Percentiles rank a stretch among this genome's conserved stretches.
phyloP scores from a whole-genome alignment of 2,329 filamentous ascomycete species.

The Pseudogymnoascus sp. region DNA sequence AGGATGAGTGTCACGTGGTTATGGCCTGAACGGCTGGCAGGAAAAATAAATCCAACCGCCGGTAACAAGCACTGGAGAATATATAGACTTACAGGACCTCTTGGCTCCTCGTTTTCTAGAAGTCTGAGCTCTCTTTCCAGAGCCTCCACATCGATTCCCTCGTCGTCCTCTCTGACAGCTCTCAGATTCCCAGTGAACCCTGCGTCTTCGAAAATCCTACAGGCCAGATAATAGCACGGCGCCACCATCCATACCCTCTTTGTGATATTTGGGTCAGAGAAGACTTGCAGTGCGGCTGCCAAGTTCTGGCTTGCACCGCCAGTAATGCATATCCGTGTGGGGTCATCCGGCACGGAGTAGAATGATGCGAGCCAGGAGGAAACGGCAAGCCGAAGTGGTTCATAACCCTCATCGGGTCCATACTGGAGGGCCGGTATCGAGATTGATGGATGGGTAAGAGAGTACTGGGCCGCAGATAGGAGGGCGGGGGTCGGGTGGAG shows the following conservation, averaged over 20 bases:
- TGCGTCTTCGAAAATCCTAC: conserved; percentile 57
- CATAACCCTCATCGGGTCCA: conserved; percentile 54
- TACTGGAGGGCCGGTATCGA: conserved; percentile 49
- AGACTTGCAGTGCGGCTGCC: conserved; percentile 54
- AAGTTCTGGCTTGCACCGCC: conserved; percentile 62
- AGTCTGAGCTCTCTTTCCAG: conserved; percentile 40
- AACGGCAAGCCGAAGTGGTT: conserved; percentile 44
- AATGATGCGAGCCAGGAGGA: conserved; percentile 54
- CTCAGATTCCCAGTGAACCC: conserved; percentile 51
- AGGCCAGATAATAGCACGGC: conserved; percentile 59
- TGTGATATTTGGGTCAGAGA: conserved; percentile 58
- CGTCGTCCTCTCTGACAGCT: conserved; percentile 55
- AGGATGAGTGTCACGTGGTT: not conserved
- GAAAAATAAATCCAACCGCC: not conserved
- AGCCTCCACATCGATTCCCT: conserved; percentile 52
- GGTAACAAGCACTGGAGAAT: not conserved
- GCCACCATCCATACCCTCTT: conserved; percentile 57
- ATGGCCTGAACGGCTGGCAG: not conserved
- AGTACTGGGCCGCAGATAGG: conserved; percentile 41
- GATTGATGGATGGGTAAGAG: conserved; percentile 42
- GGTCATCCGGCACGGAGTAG: conserved; percentile 37
- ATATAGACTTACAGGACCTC: conserved; percentile 11
- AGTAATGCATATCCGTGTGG: conserved; percentile 52
- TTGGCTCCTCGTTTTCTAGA: conserved; percentile 13
- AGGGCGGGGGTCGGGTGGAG: conserved; percentile 52